These are phyloP conservation scores for Penicillium turbatum DNA, from an alignment of 495 filamentous ascomycete species.

Conservation along the genomic window DNA sequence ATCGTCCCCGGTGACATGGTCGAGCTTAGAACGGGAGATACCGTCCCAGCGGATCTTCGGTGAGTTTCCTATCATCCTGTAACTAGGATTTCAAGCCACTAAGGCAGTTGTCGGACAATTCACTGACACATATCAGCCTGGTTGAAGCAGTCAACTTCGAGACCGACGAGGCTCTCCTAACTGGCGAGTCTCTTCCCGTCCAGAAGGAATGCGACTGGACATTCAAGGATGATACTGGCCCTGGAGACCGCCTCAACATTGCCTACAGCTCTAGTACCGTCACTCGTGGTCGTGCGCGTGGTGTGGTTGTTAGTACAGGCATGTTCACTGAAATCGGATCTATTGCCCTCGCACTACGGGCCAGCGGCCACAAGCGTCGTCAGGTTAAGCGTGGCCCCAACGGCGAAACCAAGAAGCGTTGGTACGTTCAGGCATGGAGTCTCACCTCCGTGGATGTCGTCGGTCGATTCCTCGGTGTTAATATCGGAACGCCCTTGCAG, in stretches of 20 bases:
- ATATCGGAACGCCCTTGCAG: slow-evolving; percentile 57
- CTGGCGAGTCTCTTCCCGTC: slow-evolving; percentile 57
- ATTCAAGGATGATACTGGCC: slow-evolving; percentile 64
- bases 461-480: slow-evolving; percentile 60
- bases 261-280: slow-evolving; percentile 59
- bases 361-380: slow-evolving; percentile 29
- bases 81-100: neutral
- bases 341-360: slow-evolving; percentile 54
- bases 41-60: slow-evolving; percentile 69
- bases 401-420: slow-evolving; percentile 47
- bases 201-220: slow-evolving; percentile 60
- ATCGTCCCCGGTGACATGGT: slow-evolving; percentile 61
- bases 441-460: slow-evolving; percentile 54
- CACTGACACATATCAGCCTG: slow-evolving; percentile 4
- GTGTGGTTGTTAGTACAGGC: slow-evolving; percentile 62
- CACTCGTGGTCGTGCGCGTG: slow-evolving; percentile 74
- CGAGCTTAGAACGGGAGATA: slow-evolving; percentile 73
- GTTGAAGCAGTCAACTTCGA: slow-evolving; percentile 59
- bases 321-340: slow-evolving; percentile 61
- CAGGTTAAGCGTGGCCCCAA: slow-evolving; percentile 45
- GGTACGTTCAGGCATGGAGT: slow-evolving; percentile 56
- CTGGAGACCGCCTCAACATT: slow-evolving; percentile 54
- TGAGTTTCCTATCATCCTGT: slow-evolving; percentile 33
- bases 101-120: slow-evolving; percentile 46
- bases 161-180: slow-evolving; percentile 66